phyloP scores from a whole-genome alignment of 257 asterid genomes.

The Prunella vulgaris region DNA sequence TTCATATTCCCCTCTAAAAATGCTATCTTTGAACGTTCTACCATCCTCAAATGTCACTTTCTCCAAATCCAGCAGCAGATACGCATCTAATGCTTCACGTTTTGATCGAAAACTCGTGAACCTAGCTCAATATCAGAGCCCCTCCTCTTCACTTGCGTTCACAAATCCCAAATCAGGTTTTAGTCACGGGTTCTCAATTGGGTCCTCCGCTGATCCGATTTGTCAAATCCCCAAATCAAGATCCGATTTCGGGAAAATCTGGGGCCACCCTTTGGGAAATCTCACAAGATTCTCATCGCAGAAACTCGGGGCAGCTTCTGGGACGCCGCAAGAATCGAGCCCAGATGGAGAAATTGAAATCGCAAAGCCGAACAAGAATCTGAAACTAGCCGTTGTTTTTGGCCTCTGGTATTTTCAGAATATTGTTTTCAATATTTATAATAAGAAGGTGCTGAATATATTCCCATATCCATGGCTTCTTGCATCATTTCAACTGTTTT shows the following conservation, averaged over 20 bases:
- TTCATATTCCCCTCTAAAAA: slow-evolving; percentile 19
- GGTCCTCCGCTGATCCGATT: slow-evolving; percentile 7
- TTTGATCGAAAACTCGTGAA: slow-evolving; percentile 37
- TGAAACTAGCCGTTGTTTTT: slow-evolving; percentile 64
- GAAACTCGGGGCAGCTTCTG: slow-evolving; percentile 42
- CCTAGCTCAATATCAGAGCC: slow-evolving; percentile 24
- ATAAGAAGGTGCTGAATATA: slow-evolving; percentile 71
- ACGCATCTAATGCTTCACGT: slow-evolving; percentile 29
- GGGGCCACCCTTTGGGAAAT: slow-evolving; percentile 36
- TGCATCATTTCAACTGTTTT: slow-evolving; percentile 79
- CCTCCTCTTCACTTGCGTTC: slow-evolving; percentile 10
- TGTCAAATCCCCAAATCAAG: slow-evolving; percentile 52
- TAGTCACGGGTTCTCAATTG: not conserved
- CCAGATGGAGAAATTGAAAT: slow-evolving; percentile 56
- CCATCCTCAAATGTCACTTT: slow-evolving; percentile 55
- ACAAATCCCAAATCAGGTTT: slow-evolving; percentile 1
- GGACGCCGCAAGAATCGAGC: slow-evolving; percentile 47
- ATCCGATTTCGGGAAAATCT: slow-evolving; percentile 28
- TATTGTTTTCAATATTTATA: slow-evolving; percentile 78
- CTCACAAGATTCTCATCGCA: slow-evolving; percentile 33
- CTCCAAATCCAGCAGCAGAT: slow-evolving; percentile 39
- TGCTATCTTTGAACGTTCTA: slow-evolving; percentile 65
- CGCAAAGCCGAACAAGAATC: slow-evolving; percentile 44
- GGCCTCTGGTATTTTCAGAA: slow-evolving; percentile 94
- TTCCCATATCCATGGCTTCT: slow-evolving; percentile 95